phyloP scores from a whole-genome alignment of 2,329 filamentous ascomycete species.

The Penicillium oxalicum region DNA sequence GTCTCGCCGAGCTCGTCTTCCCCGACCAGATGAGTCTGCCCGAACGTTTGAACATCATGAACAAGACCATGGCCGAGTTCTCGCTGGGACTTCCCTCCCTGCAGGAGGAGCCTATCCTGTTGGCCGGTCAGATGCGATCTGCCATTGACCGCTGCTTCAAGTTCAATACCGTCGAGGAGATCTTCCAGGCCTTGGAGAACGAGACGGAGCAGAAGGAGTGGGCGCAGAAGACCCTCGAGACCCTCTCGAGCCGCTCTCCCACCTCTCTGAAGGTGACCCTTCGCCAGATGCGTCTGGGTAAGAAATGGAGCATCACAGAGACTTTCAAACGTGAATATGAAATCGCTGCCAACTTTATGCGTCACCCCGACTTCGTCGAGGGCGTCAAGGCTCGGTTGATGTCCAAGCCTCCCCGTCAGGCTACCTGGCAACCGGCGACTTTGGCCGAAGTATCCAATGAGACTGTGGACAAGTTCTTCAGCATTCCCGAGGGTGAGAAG shows the following conservation, averaged over 20 bases:
- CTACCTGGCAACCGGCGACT: constrained; percentile 69
- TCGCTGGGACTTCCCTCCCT: constrained; percentile 67
- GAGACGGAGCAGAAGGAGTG: constrained; percentile 58
- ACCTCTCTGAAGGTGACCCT: constrained; percentile 81
- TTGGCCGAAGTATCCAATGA: constrained; percentile 59
- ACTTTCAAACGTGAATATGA: constrained; percentile 81
- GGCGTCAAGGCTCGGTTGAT: constrained; percentile 80
- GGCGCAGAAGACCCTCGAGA: constrained; percentile 71
- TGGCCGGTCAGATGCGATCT: constrained; percentile 65
- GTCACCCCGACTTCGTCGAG: constrained; percentile 81
- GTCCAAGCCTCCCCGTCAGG: constrained; percentile 58
- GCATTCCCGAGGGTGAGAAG: constrained; percentile 39
- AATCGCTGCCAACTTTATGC: constrained; percentile 85
- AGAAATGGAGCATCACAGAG: constrained; percentile 71
- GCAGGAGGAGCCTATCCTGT: constrained; percentile 56
- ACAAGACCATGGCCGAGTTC: constrained; percentile 87
- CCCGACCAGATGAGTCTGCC: constrained; percentile 62
- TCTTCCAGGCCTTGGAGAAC: constrained; percentile 60
- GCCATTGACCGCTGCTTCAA: constrained; percentile 82
- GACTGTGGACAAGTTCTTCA: constrained; percentile 66
- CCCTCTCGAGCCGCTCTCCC: constrained; percentile 72
- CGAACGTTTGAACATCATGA: constrained; percentile 65
- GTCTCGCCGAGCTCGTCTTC: constrained; percentile 85
- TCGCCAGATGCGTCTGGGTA: constrained; percentile 71
- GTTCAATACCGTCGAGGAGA: constrained; percentile 60